Conservation (phyloP, 768 basidiomycete genomes). For the Lentinula sp. region DNA sequence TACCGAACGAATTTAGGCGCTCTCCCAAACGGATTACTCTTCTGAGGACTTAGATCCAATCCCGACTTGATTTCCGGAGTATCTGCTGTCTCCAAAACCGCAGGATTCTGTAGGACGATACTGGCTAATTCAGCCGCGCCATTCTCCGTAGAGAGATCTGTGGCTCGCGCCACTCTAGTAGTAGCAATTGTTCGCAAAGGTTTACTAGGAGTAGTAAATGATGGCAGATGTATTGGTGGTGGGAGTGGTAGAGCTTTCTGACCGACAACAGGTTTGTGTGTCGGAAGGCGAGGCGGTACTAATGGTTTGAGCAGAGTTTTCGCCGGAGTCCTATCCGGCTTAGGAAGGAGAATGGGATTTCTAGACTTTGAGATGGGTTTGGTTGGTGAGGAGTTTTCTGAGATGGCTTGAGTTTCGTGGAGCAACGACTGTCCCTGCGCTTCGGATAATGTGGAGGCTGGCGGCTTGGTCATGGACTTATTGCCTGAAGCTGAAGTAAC, state of each 20-base stretch:
- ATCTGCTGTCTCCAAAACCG: slow-evolving; percentile 17
- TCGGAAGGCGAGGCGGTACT: neutral
- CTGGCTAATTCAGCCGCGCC: slow-evolving; percentile 46
- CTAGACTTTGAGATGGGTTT: slow-evolving; percentile 1
- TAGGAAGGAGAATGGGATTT: neutral
- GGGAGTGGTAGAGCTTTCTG: neutral
- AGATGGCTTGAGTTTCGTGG: neutral
- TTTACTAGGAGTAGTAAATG: neutral
- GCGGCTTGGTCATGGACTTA: neutral
- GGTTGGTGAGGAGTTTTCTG: neutral
- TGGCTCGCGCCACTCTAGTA: slow-evolving; percentile 46
- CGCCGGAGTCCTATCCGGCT: neutral
- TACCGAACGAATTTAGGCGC: slow-evolving; percentile 43
- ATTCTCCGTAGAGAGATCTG: slow-evolving; percentile 44
- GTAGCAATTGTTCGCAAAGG: slow-evolving; percentile 38
- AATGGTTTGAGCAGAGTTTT: slow-evolving; percentile 1
- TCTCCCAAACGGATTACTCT: slow-evolving; percentile 32
- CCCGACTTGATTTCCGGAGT: slow-evolving; percentile 39
- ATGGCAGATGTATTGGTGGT: neutral
- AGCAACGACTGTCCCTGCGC: neutral
- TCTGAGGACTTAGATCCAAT: slow-evolving; percentile 53
- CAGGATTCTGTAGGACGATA: slow-evolving; percentile 45
- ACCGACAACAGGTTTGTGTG: neutral
- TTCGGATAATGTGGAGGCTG: neutral
- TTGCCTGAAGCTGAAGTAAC: neutral